A percentile compares a stretch with the other conserved stretches of the same genome.
phyloP scores from a whole-genome alignment of 2,329 filamentous ascomycete genomes.

The Fusarium sambucinum region DNA sequence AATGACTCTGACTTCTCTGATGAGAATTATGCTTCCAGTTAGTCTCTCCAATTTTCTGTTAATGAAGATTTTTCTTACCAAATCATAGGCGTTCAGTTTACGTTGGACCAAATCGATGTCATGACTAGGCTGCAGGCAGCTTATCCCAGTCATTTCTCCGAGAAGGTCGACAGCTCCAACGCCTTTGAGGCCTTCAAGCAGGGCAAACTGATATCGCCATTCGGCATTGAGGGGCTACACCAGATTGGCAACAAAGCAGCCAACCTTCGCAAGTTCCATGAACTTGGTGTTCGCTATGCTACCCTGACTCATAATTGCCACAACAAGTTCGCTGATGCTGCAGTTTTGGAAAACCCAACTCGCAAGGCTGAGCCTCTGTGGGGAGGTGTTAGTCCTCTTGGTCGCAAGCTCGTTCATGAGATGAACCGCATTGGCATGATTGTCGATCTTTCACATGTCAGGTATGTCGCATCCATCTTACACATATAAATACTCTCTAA shows the following conservation, averaged over 20 bases:
- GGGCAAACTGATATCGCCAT: constrained; percentile 78
- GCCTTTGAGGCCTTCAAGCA: constrained; percentile 71
- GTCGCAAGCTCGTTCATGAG: constrained; percentile 78
- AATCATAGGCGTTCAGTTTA: constrained; percentile 70
- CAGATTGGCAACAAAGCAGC: constrained; percentile 89
- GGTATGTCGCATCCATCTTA: constrained; percentile 42
- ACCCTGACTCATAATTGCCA: constrained; percentile 95
- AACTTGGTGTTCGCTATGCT: constrained; percentile 85
- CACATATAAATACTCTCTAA: constrained; percentile 2
- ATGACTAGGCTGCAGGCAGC: constrained; percentile 71
- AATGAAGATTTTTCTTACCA: background rate
- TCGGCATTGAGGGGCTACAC: constrained; percentile 89
- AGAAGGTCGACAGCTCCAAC: constrained; percentile 68
- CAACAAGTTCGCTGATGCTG: constrained; percentile 89
- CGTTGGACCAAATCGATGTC: constrained; percentile 81
- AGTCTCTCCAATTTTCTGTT: constrained; percentile 40
- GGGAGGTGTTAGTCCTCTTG: constrained; percentile 78
- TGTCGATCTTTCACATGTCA: constrained; percentile 85
- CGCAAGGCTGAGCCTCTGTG: constrained; percentile 69
- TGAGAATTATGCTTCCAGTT: constrained; percentile 75
- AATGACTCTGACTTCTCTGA: constrained; percentile 81
- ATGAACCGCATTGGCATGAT: constrained; percentile 97
- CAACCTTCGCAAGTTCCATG: constrained; percentile 80
- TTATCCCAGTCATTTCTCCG: constrained; percentile 79
- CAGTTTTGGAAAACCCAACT: constrained; percentile 69